Conservation (phyloP, 345 rosid species). For the Lenwebbia sp. region DNA sequence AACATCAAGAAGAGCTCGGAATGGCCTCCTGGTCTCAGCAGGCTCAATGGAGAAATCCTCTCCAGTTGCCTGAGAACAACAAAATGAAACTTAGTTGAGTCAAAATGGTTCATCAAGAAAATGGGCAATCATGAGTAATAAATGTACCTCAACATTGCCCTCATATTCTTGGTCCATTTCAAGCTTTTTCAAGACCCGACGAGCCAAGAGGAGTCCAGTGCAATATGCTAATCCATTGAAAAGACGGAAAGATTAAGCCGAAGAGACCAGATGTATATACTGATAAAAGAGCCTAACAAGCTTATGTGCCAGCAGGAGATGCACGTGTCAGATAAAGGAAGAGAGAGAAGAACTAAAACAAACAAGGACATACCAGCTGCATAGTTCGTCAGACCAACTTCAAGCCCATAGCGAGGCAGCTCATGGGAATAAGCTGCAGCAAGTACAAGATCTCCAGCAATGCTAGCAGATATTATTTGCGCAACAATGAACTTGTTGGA, state of each 20-base stretch:
- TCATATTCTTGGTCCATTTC: constrained; percentile 62
- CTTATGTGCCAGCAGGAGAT: neutral
- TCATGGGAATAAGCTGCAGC: constrained; percentile 67
- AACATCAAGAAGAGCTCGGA: constrained; percentile 83
- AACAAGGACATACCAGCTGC: constrained; percentile 39
- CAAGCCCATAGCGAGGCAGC: constrained; percentile 51
- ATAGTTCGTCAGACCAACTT: constrained; percentile 60
- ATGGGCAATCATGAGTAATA: neutral
- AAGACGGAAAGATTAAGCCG: neutral
- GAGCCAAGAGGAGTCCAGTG: constrained; percentile 74
- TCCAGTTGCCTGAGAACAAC: constrained; percentile 51
- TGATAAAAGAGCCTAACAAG: neutral
- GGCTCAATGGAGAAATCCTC: constrained; percentile 89
- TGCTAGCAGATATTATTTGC: constrained; percentile 42
- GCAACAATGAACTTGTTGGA: constrained; percentile 57
- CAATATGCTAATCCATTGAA: constrained; percentile 41
- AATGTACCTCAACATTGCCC: constrained; percentile 60
- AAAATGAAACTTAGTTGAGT: neutral
- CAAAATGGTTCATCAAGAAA: neutral
- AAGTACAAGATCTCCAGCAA: constrained; percentile 47
- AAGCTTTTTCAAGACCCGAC: constrained; percentile 56
- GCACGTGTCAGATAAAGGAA: neutral
- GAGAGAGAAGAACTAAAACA: neutral
- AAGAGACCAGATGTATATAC: neutral
- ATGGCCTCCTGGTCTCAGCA: constrained; percentile 57